Evolutionary conservation across 257 asterid species (phyloP).

Genomic region (Galeopsis tetrahit): DNA sequence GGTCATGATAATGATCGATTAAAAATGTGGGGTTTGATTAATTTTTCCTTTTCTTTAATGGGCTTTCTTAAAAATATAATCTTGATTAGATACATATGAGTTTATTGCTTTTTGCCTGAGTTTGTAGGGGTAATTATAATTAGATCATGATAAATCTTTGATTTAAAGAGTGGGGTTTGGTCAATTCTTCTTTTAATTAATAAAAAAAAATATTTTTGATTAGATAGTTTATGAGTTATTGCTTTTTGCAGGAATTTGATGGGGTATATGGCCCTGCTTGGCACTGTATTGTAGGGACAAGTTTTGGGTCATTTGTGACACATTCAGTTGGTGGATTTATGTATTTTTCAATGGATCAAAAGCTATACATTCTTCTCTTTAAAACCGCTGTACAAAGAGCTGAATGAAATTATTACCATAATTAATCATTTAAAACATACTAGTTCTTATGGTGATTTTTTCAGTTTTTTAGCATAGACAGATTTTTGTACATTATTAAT

Average conservation of each 20-base stretch:
- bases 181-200: not conserved
- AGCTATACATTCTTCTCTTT: constrained; percentile 73
- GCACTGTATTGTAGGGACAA: constrained; percentile 86
- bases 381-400: constrained; percentile 89
- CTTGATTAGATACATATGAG: constrained; percentile 32
- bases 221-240: constrained; percentile 29
- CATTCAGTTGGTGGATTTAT: constrained; percentile 87
- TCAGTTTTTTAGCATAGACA: constrained; percentile 31
- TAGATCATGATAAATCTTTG: not conserved
- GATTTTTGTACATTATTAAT: constrained; percentile 43
- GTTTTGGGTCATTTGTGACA: constrained; percentile 90
- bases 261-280: constrained; percentile 91
- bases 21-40: not conserved
- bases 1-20: not conserved
- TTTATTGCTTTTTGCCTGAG: constrained; percentile 22
- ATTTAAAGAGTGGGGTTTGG: constrained; percentile 9
- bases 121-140: constrained; percentile 37
- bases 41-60: not conserved
- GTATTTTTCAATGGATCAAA: constrained; percentile 87
- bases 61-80: not conserved
- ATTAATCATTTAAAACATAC: not conserved
- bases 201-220: constrained; percentile 15
- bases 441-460: constrained; percentile 30
- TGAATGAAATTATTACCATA: constrained; percentile 27
- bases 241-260: constrained; percentile 76